Evolutionary conservation across 345 rosid genomes (phyloP).

Genomic region (Carallia brachiata): DNA sequence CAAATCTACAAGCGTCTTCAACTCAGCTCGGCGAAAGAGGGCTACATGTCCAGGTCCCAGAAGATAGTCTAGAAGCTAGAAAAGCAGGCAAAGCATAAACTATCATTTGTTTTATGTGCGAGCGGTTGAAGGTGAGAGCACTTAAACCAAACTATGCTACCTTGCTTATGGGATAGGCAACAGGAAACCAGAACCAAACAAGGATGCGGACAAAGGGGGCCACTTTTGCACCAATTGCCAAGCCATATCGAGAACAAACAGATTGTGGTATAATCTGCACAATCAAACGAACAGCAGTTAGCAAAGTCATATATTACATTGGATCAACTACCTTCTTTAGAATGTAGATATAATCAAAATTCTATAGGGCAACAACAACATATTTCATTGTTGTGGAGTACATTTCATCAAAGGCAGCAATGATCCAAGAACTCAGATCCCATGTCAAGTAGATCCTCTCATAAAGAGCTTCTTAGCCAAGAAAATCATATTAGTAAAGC

Average conservation of each 20-base stretch:
- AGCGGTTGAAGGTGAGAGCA: neutral
- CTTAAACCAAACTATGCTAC: slow-evolving; percentile 31
- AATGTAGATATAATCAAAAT: neutral
- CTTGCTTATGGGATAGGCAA: slow-evolving; percentile 99
- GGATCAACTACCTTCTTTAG: slow-evolving; percentile 7
- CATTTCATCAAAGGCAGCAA: neutral
- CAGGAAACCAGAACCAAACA: slow-evolving; percentile 85
- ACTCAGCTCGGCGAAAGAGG: slow-evolving; percentile 96
- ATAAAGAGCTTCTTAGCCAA: neutral
- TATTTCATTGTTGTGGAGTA: no score
- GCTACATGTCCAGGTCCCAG: slow-evolving; percentile 90
- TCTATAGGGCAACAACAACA: no score
- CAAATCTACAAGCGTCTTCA: slow-evolving; percentile 88
- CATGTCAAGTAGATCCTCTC: neutral
- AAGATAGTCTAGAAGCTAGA: slow-evolving; percentile 75
- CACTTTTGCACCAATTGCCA: slow-evolving; percentile 90
- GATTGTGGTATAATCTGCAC: slow-evolving; percentile 92
- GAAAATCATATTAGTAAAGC: neutral
- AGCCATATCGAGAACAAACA: slow-evolving; percentile 85
- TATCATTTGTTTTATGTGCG: neutral
- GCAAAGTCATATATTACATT: neutral
- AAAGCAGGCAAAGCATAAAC: slow-evolving; percentile 6
- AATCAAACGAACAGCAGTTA: slow-evolving; percentile 18
- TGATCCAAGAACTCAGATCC: slow-evolving; percentile 7
- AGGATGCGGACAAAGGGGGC: slow-evolving; percentile 82